Conservation (phyloP, 78 protist genomes). For the Speleostelium caveatum region DNA sequence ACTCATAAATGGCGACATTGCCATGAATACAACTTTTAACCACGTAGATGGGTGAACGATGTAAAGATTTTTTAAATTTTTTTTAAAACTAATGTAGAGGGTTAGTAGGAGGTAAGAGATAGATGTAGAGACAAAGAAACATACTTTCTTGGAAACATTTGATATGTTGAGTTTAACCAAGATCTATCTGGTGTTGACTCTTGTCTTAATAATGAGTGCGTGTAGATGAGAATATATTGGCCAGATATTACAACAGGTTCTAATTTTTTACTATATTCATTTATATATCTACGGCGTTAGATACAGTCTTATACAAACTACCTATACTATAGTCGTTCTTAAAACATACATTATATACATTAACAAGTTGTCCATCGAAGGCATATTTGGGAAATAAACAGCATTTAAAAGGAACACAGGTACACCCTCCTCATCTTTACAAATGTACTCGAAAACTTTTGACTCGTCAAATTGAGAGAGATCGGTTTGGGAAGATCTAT, state of each 20-base stretch:
- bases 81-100: conserved; percentile 36
- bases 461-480: not conserved
- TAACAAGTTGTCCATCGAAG: conserved; percentile 10
- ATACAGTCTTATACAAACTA: not conserved
- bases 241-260: conserved; percentile 49
- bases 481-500: conserved; percentile 4
- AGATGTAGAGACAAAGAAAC: not conserved
- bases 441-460: conserved; percentile 18
- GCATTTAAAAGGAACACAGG: conserved; percentile 36
- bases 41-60: conserved; percentile 66
- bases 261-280: conserved; percentile 14
- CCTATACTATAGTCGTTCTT: not conserved
- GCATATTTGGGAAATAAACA: conserved; percentile 6
- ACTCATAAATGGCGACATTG: conserved; percentile 78
- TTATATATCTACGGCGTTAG: not conserved
- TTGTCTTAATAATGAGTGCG: conserved; percentile 34
- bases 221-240: conserved; percentile 37
- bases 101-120: not conserved
- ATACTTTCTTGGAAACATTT: conserved; percentile 76
- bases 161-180: conserved; percentile 38
- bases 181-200: conserved; percentile 55
- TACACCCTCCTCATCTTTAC: conserved; percentile 35
- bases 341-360: conserved; percentile 35
- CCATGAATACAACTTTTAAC: conserved; percentile 49
- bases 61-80: conserved; percentile 61